Percentiles rank a stretch among this genome's conserved stretches.
phyloP scores from a whole-genome alignment of 257 asterid genomes.

The Rubia yunnanensis region DNA sequence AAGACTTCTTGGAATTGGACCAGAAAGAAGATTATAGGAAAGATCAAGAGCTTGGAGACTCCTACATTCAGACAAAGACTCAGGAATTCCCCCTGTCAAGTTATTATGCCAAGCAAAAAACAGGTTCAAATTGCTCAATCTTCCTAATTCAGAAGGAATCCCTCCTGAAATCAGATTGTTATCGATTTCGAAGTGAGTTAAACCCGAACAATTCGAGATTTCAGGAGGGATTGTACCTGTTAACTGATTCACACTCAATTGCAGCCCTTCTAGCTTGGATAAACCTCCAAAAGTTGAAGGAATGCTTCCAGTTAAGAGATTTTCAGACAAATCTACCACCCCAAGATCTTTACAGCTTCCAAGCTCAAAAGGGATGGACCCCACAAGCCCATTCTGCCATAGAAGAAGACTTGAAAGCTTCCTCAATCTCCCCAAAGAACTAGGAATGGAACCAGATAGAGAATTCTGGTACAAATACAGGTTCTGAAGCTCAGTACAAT shows the following conservation, averaged over 20 bases:
- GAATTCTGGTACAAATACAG: constrained; percentile 75
- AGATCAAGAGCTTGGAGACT: constrained; percentile 83
- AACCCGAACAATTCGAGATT: constrained; percentile 48
- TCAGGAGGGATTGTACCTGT: constrained; percentile 75
- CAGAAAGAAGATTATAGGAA: constrained; percentile 70
- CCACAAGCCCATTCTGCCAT: constrained; percentile 82
- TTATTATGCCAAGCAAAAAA: constrained; percentile 94
- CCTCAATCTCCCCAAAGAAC: constrained; percentile 43
- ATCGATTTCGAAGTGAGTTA: constrained; percentile 86
- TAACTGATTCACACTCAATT: constrained; percentile 70
- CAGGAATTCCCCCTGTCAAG: constrained; percentile 73
- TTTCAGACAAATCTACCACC: constrained; percentile 70
- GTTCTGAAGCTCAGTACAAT: constrained; percentile 68
- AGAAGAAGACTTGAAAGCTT: constrained; percentile 52
- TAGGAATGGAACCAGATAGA: constrained; percentile 66
- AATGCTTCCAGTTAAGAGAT: constrained; percentile 56
- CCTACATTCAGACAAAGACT: constrained; percentile 49
- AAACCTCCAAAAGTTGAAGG: constrained; percentile 64
- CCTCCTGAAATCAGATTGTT: constrained; percentile 70
- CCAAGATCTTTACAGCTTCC: constrained; percentile 55
- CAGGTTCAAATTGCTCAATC: constrained; percentile 42
- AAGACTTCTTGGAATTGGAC: constrained; percentile 58
- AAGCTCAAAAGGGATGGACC: constrained; percentile 58
- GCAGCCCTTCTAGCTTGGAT: constrained; percentile 55
- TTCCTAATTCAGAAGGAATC: constrained; percentile 61